A percentile compares a stretch with the other conserved stretches of the same genome.
Evolutionary conservation across 2,329 filamentous ascomycete genomes (phyloP).

Genomic region (Aspergillus versicolor): DNA sequence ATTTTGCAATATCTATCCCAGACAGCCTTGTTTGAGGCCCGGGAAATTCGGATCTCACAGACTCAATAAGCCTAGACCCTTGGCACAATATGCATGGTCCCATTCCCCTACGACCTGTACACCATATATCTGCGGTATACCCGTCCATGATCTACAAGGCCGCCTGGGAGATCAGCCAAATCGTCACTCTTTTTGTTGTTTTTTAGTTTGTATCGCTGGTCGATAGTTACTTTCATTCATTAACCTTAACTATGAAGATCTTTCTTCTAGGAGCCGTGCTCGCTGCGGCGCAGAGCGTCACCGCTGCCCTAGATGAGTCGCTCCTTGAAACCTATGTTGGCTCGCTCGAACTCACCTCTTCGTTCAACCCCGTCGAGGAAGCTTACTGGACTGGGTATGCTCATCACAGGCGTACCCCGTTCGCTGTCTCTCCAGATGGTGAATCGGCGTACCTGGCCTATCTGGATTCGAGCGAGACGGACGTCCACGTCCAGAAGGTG

Average conservation of each 20-base stretch:
- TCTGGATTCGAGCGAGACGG: constrained; percentile 55
- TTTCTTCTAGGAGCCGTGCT: constrained; percentile 26
- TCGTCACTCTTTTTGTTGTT: background rate
- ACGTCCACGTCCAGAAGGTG: constrained; percentile 59
- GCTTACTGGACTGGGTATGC: constrained; percentile 63
- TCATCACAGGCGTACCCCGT: constrained; percentile 63
- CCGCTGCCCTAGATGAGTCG: constrained; percentile 21
- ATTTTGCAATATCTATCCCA: constrained; percentile 1
- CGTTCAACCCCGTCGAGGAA: constrained; percentile 58
- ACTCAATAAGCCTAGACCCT: background rate
- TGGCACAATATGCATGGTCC: background rate
- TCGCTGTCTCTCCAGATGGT: constrained; percentile 61
- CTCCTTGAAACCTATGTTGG: constrained; percentile 42
- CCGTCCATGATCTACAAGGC: background rate
- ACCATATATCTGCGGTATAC: too few relatives aligned
- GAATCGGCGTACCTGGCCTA: constrained; percentile 61
- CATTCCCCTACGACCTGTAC: background rate
- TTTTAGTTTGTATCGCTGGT: background rate
- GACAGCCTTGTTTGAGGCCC: background rate
- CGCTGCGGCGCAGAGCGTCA: constrained; percentile 24
- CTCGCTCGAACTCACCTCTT: constrained; percentile 48
- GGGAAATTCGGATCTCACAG: background rate
- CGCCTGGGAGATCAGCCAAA: background rate
- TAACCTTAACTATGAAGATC: constrained; percentile 19
- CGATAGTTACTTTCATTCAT: constrained; percentile 1